These are phyloP conservation scores for Colletotrichum salicis DNA, from an alignment of 2,329 filamentous ascomycete genomes.

Conservation along the genomic window DNA sequence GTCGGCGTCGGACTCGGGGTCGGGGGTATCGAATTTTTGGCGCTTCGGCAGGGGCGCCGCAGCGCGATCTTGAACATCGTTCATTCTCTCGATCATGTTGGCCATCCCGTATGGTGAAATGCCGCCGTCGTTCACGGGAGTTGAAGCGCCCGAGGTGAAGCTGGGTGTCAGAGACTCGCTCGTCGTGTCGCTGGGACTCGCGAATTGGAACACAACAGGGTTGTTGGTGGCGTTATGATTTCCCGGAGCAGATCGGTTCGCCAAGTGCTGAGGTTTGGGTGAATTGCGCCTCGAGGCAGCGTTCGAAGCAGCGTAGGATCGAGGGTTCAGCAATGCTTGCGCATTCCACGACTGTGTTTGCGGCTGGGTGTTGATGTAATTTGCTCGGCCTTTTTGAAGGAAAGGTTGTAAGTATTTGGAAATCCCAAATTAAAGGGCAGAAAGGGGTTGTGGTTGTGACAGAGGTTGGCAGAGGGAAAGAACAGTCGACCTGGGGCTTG, in stretches of 20 bases:
- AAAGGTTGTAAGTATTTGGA: slow-evolving; percentile 9
- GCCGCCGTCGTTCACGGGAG: slow-evolving; percentile 39
- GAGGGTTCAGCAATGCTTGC: slow-evolving; percentile 34
- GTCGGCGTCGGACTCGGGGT: slow-evolving; percentile 54
- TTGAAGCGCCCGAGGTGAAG: slow-evolving; percentile 47
- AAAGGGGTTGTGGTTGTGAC: not conserved
- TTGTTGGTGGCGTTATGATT: slow-evolving; percentile 39
- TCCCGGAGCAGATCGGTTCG: slow-evolving; percentile 18
- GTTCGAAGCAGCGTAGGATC: slow-evolving; percentile 18
- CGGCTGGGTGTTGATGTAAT: slow-evolving; percentile 27
- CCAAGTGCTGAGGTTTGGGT: slow-evolving; percentile 28
- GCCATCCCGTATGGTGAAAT: slow-evolving; percentile 56
- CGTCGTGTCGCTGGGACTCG: slow-evolving; percentile 47
- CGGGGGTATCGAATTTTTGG: slow-evolving; percentile 62
- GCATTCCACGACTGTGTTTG: slow-evolving; percentile 31
- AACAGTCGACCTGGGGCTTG: not conserved
- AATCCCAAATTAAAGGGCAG: not conserved
- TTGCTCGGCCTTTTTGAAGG: slow-evolving; percentile 26
- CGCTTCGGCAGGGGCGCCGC: slow-evolving; percentile 71
- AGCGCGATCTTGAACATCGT: slow-evolving; percentile 76
- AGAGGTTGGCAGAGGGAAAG: not conserved
- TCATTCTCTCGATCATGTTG: slow-evolving; percentile 78
- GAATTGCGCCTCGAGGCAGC: slow-evolving; percentile 23
- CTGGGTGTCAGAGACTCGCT: slow-evolving; percentile 43
- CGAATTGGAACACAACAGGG: slow-evolving; percentile 55